Percentiles rank a stretch among this genome's conserved stretches.
Evolutionary conservation across 2,329 filamentous ascomycete genomes (phyloP).

Genomic region (Neurospora sp.): DNA sequence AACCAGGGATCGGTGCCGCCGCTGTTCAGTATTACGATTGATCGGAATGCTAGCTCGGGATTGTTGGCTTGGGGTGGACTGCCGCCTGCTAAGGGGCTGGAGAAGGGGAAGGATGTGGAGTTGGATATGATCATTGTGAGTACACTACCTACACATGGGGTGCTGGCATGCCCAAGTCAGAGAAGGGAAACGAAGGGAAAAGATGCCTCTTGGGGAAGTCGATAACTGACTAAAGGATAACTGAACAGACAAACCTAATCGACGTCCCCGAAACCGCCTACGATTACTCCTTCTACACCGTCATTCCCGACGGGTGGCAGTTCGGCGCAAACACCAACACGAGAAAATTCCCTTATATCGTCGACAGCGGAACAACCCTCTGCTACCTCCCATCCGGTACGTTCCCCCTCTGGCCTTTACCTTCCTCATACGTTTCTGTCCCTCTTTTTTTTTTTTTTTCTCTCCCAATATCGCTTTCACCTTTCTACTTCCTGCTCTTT

Average conservation of each 20-base stretch:
- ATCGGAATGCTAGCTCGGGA: conserved; percentile 35
- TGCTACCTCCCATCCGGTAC: conserved; percentile 39
- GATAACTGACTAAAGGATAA: not conserved
- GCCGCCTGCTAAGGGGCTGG: conserved; percentile 25
- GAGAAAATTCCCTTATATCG: conserved; percentile 37
- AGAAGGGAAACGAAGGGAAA: too few relatives aligned
- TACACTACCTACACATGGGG: too few relatives aligned
- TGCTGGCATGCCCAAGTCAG: too few relatives aligned
- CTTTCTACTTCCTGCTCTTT: too few relatives aligned
- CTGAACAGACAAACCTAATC: conserved; percentile 36
- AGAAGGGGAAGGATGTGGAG: conserved; percentile 19
- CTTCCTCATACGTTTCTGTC: too few relatives aligned
- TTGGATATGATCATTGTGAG: conserved; percentile 23
- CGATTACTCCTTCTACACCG: conserved; percentile 42
- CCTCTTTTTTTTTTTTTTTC: too few relatives aligned
- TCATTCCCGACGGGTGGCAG: conserved; percentile 37
- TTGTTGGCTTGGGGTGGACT: conserved; percentile 38
- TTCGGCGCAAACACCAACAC: conserved; percentile 32
- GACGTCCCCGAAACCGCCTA: conserved; percentile 26
- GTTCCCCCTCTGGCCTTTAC: conserved; percentile 9
- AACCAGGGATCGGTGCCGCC: conserved; percentile 34
- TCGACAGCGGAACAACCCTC: conserved; percentile 43
- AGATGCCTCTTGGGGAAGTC: too few relatives aligned
- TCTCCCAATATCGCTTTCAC: too few relatives aligned
- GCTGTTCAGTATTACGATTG: conserved; percentile 37